Base-by-base conservation (phyloP, 1,284 basidiomycete genomes). In the Cryptococcus sp. region DNA sequence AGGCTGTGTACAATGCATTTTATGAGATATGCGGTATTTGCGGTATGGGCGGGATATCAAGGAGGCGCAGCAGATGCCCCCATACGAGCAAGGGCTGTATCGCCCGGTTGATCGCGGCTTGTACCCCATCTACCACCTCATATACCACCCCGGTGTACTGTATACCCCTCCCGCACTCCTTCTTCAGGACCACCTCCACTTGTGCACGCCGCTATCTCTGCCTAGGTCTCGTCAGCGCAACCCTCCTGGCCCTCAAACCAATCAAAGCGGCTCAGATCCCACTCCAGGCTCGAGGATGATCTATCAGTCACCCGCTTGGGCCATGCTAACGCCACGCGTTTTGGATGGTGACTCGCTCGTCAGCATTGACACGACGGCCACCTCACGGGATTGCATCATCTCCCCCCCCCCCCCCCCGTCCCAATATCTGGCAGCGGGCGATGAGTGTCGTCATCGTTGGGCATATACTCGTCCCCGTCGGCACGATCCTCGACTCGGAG, bases 271-370 rank as follows among this genome's bases (percentile, higher is more conserved):
- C 56, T 55, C 37, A n/a, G n/a, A n/a, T n/a, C n/a, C n/a, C n/a
- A 62, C 60, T 18, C 53, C 60, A 51, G 56, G 59, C 8, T 56
- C 60, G 9, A 62, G 48, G 13, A 62, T 50, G 16, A 62, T 59
- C n/a, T n/a, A n/a, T n/a, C n/a, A n/a, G n/a, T n/a, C n/a, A n/a
- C n/a, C n/a, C n/a, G n/a, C n/a, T 33, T 33, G 28, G 9, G 5
- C 28, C 4, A 33, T 4, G 28, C 28, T 33, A 33, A 33, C 28
- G 4, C 28, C 9, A 33, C 28, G 28, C 28, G 9, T 4, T 33
- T 33, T 33, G 28, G 28, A 33, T 33, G 28, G 28, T 33, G 5
- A 33, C 28, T 33, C 5, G 28, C 28, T 33, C 28, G 4, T 33
- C 28, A 33, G 9, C 28, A 33, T 33, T 9, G 28, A 9, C 28